Conservation (phyloP, 169 alveolate species). For the Cyclospora cayetanensis region DNA sequence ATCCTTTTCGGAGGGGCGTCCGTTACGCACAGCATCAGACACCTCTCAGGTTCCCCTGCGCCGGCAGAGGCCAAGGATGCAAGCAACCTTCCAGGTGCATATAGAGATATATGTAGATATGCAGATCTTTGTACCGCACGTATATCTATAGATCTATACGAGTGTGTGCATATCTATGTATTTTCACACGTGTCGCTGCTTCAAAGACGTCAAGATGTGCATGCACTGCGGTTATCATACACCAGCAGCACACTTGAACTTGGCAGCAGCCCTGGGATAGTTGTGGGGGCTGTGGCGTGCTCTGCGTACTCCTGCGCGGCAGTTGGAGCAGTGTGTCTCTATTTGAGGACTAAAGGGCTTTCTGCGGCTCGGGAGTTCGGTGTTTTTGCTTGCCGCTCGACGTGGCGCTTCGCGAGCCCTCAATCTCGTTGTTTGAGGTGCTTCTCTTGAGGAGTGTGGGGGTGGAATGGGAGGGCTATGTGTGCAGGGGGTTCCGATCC, state of each 20-base stretch:
- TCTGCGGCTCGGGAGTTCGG: background rate
- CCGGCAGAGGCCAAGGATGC: too few relatives aligned
- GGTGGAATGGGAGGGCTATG: background rate
- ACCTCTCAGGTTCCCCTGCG: background rate
- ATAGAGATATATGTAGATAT: too few relatives aligned
- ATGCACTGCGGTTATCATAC: background rate
- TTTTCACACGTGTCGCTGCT: background rate
- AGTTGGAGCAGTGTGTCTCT: background rate
- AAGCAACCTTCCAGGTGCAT: too few relatives aligned
- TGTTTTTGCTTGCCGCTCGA: too few relatives aligned
- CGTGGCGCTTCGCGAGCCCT: background rate
- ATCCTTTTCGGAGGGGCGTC: constrained; percentile 76
- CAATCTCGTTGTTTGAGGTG: background rate
- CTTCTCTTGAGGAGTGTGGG: background rate
- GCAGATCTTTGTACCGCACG: background rate
- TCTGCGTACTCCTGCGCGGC: background rate
- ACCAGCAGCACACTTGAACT: background rate
- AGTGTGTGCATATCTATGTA: background rate
- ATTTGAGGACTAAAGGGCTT: background rate
- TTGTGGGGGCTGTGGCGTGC: background rate
- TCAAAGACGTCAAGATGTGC: background rate
- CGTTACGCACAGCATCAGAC: background rate
- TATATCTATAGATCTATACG: background rate
- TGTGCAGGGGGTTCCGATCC: background rate
- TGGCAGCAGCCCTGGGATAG: background rate